Conservation (phyloP, 148 eudicot species). For the Vaccinium myrtillus region DNA sequence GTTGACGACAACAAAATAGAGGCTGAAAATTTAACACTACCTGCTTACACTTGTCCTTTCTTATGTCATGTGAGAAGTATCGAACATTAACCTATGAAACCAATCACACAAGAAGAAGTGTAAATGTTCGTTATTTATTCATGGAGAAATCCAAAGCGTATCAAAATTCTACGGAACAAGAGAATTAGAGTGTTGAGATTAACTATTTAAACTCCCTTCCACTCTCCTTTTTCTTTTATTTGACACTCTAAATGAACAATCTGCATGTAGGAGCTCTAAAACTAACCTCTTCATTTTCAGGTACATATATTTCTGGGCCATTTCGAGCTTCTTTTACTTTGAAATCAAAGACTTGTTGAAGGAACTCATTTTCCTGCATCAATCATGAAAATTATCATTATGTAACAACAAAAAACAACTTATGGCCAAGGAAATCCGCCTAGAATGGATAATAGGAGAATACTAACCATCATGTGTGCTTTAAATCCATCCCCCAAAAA, state of each 20-base stretch:
- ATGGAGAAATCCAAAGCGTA: not conserved
- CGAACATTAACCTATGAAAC: not conserved
- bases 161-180: not conserved
- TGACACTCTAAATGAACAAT: not conserved
- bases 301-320: not conserved
- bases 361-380: not conserved
- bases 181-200: too few relatives aligned
- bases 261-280: not conserved
- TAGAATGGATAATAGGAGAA: not conserved
- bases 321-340: not conserved
- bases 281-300: constrained; percentile 1
- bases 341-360: not conserved
- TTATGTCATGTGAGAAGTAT: not conserved
- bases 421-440: too few relatives aligned
- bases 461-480: not conserved
- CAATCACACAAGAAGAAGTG: not conserved
- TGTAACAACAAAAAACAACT: not conserved
- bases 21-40: not conserved
- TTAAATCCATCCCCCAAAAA: constrained; percentile 7
- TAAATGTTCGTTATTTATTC: not conserved
- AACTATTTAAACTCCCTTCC: not conserved
- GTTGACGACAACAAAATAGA: not conserved
- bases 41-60: not conserved
- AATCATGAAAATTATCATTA: not conserved
- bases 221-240: too few relatives aligned